Base-by-base conservation (phyloP, 2,329 filamentous ascomycete species). In the Monilinia aucupariae region DNA sequence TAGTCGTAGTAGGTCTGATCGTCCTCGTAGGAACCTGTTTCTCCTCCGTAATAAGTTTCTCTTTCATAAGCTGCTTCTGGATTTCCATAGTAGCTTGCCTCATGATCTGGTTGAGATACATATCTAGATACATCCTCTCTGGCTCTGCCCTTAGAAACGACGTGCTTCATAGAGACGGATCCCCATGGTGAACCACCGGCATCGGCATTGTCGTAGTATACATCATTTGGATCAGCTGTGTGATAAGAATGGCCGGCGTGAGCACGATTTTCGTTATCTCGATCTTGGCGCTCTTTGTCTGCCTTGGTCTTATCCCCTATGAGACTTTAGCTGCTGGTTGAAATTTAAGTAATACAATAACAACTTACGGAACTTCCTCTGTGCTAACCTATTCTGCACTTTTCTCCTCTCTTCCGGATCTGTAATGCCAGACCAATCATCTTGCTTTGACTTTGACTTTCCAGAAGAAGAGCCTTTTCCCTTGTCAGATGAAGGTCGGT, bases 351-450 rank as follows among this genome's bases (percentile, higher is more conserved):
- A 4, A 9, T n/a, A 45, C 7, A n/a, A n/a, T 52, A 30, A 25
- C 39, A 17, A 77, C 86, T 71, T 81, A 91, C 89, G 82, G 69
- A 90, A 91, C 70, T 90, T 90, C 68, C 88, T 81, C 71, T 91
- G 89, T 2, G 88, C 88, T 65, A 91, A 82, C 61, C 87, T 83
- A 73, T 92, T 92, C 73, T 92, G 89, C 58, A 91, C 88, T 65
- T 87, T 85, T 66, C 89, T 80, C 71, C 89, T 81, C 76, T 90
- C 86, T 65, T 85, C 85, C 0, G 87, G 86, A 68, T 91, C 87
- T 8, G 82, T 83, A 50, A 91, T 81, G 0, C 86, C 82, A 34
- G 82, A 80, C 89, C 89, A 92, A 75, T 90, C 84, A 66, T 88
- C 81, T 65, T 71, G 69, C 66, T 75, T 81, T 27, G 74, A 55